These are phyloP conservation scores for Mycena galopus DNA, from an alignment of 768 basidiomycete species.

Conservation along the genomic window DNA sequence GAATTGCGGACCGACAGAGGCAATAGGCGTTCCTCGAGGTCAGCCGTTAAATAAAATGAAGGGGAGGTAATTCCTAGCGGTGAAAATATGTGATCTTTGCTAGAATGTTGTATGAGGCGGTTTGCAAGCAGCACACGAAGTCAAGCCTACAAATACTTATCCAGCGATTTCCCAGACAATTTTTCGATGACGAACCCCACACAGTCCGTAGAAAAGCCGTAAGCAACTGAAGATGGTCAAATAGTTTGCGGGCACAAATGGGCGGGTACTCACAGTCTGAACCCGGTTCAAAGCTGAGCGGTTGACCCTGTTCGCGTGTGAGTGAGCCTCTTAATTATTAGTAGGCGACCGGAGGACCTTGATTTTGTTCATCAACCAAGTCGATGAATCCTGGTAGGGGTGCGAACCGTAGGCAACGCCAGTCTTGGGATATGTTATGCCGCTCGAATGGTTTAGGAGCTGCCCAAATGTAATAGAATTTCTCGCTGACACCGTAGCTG, in stretches of 20 bases:
- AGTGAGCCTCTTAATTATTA: not conserved
- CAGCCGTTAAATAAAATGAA: conserved; percentile 46
- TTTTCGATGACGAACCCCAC: conserved; percentile 49
- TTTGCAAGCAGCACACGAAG: not conserved
- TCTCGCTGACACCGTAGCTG: conserved; percentile 41
- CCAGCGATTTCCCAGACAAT: conserved; percentile 43
- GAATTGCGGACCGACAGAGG: conserved; percentile 38
- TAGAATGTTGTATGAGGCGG: conserved; percentile 11
- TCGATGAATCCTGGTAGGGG: conserved; percentile 30
- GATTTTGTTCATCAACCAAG: conserved; percentile 42
- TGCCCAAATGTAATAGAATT: conserved; percentile 42
- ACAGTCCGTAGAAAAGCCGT: conserved; percentile 47
- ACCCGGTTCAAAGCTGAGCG: conserved; percentile 49
- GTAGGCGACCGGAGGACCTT: conserved; percentile 28
- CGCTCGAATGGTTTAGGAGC: conserved; percentile 49
- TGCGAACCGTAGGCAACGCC: not conserved
- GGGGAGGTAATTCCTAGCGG: conserved; percentile 45
- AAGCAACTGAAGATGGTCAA: conserved; percentile 39
- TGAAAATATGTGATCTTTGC: conserved; percentile 48
- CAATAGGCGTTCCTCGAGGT: conserved; percentile 38
- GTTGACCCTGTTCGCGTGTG: conserved; percentile 37
- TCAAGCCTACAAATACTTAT: conserved; percentile 45
- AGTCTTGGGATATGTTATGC: conserved; percentile 43
- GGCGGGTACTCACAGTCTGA: conserved; percentile 40
- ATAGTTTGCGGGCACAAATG: conserved; percentile 1